A percentile compares a stretch with the other conserved stretches of the same genome.
Conservation (phyloP, 202 grass and related monocot genomes). For the Setaria viridis region DNA sequence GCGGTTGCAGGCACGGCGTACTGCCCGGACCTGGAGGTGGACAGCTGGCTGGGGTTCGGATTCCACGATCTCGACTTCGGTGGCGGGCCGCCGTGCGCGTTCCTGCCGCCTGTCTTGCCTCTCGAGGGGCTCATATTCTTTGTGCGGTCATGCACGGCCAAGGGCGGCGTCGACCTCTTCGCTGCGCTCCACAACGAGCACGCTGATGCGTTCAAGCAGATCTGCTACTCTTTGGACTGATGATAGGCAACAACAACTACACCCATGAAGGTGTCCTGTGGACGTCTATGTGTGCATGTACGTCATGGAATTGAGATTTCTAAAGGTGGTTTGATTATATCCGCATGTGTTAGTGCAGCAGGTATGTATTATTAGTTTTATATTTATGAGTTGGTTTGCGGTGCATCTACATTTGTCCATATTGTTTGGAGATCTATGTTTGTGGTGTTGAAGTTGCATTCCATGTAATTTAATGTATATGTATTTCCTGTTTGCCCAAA, state of each 20-base stretch:
- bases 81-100: constrained; percentile 28
- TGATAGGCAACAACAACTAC: neutral
- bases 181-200: constrained; percentile 12
- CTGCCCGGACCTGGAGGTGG: constrained; percentile 41
- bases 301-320: neutral
- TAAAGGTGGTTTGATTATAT: neutral
- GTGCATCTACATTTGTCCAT: no score
- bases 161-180: constrained; percentile 37
- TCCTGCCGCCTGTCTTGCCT: constrained; percentile 32
- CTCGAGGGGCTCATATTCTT: constrained; percentile 44
- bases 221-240: constrained; percentile 43
- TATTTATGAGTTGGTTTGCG: no score
- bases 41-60: constrained; percentile 48
- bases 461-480: no score
- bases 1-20: neutral
- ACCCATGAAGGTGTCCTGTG: neutral
- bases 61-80: constrained; percentile 44
- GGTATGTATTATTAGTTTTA: neutral
- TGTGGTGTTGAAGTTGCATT: no score
- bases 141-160: neutral
- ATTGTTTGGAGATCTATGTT: no score
- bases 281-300: neutral
- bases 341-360: neutral
- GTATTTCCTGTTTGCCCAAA: no score
- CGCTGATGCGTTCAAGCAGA: constrained; percentile 15